A percentile compares a stretch with the other conserved stretches of the same genome.
Conservation (phyloP, 1,284 basidiomycete species). For the Melampsora americana region DNA sequence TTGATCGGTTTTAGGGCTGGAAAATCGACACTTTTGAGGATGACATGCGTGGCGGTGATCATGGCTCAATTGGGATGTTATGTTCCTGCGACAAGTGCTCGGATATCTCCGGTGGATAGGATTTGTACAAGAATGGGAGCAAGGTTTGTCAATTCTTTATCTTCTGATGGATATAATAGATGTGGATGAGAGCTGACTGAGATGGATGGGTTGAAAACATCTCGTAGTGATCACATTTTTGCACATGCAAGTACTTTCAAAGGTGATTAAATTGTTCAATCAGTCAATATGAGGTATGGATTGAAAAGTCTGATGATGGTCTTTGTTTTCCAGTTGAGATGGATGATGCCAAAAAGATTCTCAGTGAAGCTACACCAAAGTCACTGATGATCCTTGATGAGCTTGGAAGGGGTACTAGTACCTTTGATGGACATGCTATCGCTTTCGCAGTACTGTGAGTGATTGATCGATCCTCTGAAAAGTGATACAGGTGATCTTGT, state of each 20-base stretch:
- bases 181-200: conserved; percentile 60
- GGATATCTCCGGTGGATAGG: conserved; percentile 81
- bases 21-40: conserved; percentile 79
- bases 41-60: conserved; percentile 93
- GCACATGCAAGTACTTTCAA: conserved; percentile 44
- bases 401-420: conserved; percentile 57
- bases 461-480: conserved; percentile 3
- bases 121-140: conserved; percentile 98
- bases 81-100: conserved; percentile 79
- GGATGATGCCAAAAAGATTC: conserved; percentile 63
- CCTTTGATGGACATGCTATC: conserved; percentile 21
- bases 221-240: conserved; percentile 41
- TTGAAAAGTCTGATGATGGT: conserved; percentile 65
- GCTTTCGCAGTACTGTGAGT: conserved; percentile 37
- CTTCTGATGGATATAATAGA: not conserved
- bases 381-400: conserved; percentile 91
- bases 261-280: conserved; percentile 10
- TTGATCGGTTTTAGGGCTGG: conserved; percentile 60
- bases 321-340: conserved; percentile 95
- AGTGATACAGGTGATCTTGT: conserved; percentile 44
- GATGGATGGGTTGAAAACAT: not conserved
- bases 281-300: not conserved
- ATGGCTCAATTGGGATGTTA: conserved; percentile 98
- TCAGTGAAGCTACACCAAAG: conserved; percentile 72
- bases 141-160: conserved; percentile 54